Conservation (phyloP, 1,139 yeast species). For the Arxiozyma slooffiae region DNA sequence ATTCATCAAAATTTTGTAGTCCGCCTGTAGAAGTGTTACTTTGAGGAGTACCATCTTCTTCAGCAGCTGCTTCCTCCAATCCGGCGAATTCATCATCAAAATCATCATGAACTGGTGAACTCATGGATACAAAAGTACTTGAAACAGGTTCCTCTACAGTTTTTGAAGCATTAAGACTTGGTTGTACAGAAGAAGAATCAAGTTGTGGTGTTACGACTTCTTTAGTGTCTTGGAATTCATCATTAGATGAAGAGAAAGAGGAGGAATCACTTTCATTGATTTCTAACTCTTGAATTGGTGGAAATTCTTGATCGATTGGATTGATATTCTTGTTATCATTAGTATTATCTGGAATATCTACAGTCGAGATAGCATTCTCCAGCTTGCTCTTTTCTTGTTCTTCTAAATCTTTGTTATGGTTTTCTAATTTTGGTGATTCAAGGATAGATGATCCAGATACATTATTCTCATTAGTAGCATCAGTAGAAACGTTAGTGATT, state of each 20-base stretch:
- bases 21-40: constrained; percentile 1
- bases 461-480: neutral
- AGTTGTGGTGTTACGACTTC: constrained; percentile 11
- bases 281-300: constrained; percentile 60
- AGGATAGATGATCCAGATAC: constrained; percentile 13
- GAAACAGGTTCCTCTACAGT: constrained; percentile 1
- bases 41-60: constrained; percentile 32
- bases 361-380: constrained; percentile 7
- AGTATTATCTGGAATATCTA: constrained; percentile 7
- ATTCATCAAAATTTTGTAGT: constrained; percentile 10
- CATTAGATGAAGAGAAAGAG: constrained; percentile 14
- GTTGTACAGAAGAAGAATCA: constrained; percentile 2
- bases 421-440: constrained; percentile 8
- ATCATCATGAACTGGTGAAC: constrained; percentile 14
- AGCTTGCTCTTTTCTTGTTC: constrained; percentile 1
- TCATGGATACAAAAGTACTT: constrained; percentile 2
- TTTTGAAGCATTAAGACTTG: neutral
- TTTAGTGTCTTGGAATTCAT: constrained; percentile 15
- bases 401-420: constrained; percentile 1
- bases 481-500: neutral
- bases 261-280: constrained; percentile 51
- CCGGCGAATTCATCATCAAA: constrained; percentile 44
- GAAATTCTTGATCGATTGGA: constrained; percentile 45
- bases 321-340: constrained; percentile 5
- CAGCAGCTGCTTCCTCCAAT: constrained; percentile 41